These are phyloP conservation scores for Alternaria triticina DNA, from an alignment of 2,329 filamentous ascomycete species.

Conservation along the genomic window DNA sequence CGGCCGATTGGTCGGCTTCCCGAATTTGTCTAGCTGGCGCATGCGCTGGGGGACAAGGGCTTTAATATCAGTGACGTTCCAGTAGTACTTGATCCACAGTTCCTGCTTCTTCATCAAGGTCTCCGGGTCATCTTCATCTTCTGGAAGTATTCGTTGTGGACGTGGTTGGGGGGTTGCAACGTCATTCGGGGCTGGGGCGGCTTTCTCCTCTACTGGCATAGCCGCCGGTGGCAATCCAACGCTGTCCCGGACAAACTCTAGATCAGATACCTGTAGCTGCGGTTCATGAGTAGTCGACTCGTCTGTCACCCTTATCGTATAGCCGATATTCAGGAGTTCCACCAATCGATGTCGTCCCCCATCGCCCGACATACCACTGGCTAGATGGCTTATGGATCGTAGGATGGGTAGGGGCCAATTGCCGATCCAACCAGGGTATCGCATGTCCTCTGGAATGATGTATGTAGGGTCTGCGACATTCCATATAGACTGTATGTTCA, in stretches of 20 bases:
- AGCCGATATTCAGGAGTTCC: background rate
- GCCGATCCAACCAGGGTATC: background rate
- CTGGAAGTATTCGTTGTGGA: background rate
- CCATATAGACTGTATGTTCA: background rate
- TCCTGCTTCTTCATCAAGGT: background rate
- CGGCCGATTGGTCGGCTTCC: background rate
- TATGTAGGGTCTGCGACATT: background rate
- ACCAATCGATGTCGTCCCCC: background rate
- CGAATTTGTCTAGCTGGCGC: background rate
- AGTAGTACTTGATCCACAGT: background rate
- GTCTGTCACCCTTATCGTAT: fast-evolving
- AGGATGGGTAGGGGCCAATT: background rate
- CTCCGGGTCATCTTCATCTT: background rate
- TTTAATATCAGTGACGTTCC: background rate
- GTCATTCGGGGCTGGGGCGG: background rate
- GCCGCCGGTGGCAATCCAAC: background rate
- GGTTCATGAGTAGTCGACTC: background rate
- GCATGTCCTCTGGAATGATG: background rate
- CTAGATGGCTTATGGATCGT: background rate
- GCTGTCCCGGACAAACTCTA: background rate
- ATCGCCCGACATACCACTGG: background rate
- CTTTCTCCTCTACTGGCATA: background rate
- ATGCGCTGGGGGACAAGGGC: background rate
- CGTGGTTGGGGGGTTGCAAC: background rate
- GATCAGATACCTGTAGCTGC: background rate